Percentiles rank a stretch among this genome's conserved stretches.
phyloP scores from a whole-genome alignment of 768 basidiomycete genomes.

The Pleurotus tuoliensis region DNA sequence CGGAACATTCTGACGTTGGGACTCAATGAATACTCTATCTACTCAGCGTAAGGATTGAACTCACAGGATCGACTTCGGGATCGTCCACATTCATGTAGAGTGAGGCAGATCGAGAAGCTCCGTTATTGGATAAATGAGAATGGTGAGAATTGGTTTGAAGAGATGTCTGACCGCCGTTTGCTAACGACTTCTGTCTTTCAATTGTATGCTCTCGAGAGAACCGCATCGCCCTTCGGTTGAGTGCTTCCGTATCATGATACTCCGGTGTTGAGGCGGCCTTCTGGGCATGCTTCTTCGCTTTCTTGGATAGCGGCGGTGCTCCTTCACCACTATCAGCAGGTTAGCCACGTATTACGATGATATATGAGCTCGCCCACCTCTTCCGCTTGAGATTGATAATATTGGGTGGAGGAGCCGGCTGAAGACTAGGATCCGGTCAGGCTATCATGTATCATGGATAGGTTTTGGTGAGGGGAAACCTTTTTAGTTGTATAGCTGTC shows the following conservation, averaged over 20 bases:
- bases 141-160: conserved; percentile 45
- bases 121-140: conserved; percentile 49
- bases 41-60: conserved; percentile 21
- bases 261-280: conserved; percentile 40
- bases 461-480: conserved; percentile 33
- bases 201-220: conserved; percentile 90
- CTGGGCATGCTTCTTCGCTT: conserved; percentile 51
- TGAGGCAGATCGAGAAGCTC: conserved; percentile 42
- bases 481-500: conserved; percentile 81
- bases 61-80: conserved; percentile 68
- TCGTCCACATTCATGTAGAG: conserved; percentile 54
- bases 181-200: conserved; percentile 61
- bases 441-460: conserved; percentile 4
- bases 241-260: conserved; percentile 58
- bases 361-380: conserved; percentile 37
- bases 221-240: conserved; percentile 77
- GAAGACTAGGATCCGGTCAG: conserved; percentile 35
- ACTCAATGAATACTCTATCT: conserved; percentile 1
- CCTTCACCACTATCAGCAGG: conserved; percentile 31
- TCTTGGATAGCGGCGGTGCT: conserved; percentile 37
- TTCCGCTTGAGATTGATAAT: conserved; percentile 66
- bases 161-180: conserved; percentile 29
- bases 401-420: conserved; percentile 53
- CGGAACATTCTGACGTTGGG: conserved; percentile 71
- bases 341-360: neutral